Conservation (phyloP, 192 early-diverging fungal genomes). For the Umbelopsis isabellina region DNA sequence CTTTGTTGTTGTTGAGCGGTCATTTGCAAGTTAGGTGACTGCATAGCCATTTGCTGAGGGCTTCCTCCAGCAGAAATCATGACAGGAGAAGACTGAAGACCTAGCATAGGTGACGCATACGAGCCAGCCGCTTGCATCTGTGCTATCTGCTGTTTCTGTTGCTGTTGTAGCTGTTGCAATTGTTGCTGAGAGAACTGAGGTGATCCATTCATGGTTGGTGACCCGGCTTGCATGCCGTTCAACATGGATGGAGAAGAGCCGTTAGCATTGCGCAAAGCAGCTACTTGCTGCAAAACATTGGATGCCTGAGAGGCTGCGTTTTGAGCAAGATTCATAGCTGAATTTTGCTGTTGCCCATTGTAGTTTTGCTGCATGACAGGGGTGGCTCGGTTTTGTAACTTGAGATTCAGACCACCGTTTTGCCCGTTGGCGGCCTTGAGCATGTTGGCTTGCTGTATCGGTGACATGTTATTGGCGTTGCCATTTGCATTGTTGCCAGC, state of each 20-base stretch:
- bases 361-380: conserved; percentile 6
- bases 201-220: conserved; percentile 8
- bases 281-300: background rate
- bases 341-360: background rate
- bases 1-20: conserved; percentile 11
- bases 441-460: conserved; percentile 13
- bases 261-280: conserved; percentile 4
- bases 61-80: conserved; percentile 14
- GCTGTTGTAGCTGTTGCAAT: conserved; percentile 9
- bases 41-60: conserved; percentile 18
- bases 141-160: conserved; percentile 12
- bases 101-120: conserved; percentile 17
- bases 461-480: background rate
- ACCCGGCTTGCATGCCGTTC: conserved; percentile 8
- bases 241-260: conserved; percentile 1
- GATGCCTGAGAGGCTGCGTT: conserved; percentile 8
- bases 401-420: conserved; percentile 15
- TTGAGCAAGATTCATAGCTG: conserved; percentile 13
- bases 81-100: conserved; percentile 7
- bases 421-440: conserved; percentile 6
- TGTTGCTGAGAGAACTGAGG: conserved; percentile 6
- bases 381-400: conserved; percentile 1
- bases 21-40: conserved; percentile 6
- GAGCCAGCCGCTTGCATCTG: conserved; percentile 22
- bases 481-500: background rate